These are phyloP conservation scores for Aspergillus funiculosus DNA, from an alignment of 495 filamentous ascomycete species.

Conservation along the genomic window DNA sequence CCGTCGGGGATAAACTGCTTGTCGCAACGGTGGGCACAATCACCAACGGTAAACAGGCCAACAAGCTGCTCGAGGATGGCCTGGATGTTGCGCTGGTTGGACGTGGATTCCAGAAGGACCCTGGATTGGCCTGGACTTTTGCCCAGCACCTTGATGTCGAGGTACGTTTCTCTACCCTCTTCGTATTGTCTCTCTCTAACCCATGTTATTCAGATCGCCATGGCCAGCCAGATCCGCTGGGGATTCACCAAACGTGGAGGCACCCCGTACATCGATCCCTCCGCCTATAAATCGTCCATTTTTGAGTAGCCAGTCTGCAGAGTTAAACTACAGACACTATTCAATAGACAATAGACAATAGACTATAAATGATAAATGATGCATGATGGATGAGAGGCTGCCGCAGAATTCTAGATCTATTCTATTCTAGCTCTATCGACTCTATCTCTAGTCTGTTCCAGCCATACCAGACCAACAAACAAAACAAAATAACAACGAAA, in stretches of 20 bases:
- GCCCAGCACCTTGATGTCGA: constrained; percentile 57
- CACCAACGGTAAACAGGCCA: constrained; percentile 52
- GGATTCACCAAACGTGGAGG: constrained; percentile 27
- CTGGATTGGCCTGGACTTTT: constrained; percentile 57
- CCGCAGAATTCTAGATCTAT: no score
- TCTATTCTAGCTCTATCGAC: no score
- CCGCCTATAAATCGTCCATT: constrained; percentile 15
- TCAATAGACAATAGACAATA: background rate
- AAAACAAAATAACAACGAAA: no score
- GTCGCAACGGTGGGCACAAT: constrained; percentile 63
- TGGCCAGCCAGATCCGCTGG: constrained; percentile 62
- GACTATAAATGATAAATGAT: no score
- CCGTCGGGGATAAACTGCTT: constrained; percentile 52
- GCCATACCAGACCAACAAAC: no score
- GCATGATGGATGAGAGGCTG: no score
- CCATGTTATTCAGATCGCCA: no score
- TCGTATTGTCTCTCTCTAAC: no score
- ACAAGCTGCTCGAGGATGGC: constrained; percentile 50
- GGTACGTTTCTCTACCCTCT: no score
- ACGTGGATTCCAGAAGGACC: constrained; percentile 61
- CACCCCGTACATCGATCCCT: constrained; percentile 15
- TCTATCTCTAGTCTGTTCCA: no score
- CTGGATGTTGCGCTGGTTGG: constrained; percentile 60
- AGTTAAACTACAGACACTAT: no score
- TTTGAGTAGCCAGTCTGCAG: constrained; percentile 15